phyloP scores from a whole-genome alignment of 306 rosid species.

The Sesbania bispinosa region DNA sequence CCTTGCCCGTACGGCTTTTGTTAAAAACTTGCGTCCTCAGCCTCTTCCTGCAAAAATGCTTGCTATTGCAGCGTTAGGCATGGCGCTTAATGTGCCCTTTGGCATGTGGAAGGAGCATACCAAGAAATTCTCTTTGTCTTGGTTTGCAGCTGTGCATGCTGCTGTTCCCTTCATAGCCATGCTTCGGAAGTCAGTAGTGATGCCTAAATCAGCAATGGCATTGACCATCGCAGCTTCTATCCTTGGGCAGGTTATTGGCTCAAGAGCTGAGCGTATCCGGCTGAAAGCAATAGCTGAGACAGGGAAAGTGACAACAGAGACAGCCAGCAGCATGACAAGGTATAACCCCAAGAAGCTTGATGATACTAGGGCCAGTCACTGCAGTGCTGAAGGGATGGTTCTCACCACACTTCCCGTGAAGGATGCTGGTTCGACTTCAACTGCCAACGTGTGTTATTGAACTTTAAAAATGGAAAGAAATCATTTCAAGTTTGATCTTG shows the following conservation, averaged over 20 bases:
- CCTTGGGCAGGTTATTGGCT: slow-evolving; percentile 80
- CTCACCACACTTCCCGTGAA: slow-evolving; percentile 38
- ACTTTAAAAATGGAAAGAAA: background rate
- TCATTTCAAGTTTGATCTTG: slow-evolving; percentile 16
- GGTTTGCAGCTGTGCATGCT: slow-evolving; percentile 84
- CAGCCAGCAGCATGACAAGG: slow-evolving; percentile 19
- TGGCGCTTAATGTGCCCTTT: slow-evolving; percentile 75
- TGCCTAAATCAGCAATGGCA: slow-evolving; percentile 88
- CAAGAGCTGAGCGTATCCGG: slow-evolving; percentile 69
- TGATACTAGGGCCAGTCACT: slow-evolving; percentile 33
- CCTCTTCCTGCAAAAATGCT: slow-evolving; percentile 84
- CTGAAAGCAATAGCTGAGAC: slow-evolving; percentile 57
- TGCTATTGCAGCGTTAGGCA: slow-evolving; percentile 70
- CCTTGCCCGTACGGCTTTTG: slow-evolving; percentile 71
- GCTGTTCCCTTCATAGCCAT: slow-evolving; percentile 82
- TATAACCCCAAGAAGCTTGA: slow-evolving; percentile 24
- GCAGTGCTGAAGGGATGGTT: slow-evolving; percentile 46
- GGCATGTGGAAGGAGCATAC: slow-evolving; percentile 91
- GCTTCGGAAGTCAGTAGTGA: slow-evolving; percentile 76
- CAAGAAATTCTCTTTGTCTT: slow-evolving; percentile 56
- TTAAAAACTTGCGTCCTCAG: slow-evolving; percentile 76
- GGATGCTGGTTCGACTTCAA: slow-evolving; percentile 41
- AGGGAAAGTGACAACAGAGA: slow-evolving; percentile 28
- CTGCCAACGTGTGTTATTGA: slow-evolving; percentile 50
- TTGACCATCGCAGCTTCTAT: slow-evolving; percentile 77